Conservation (phyloP, 2,329 filamentous ascomycete genomes). For the Arthrobotrys iridis region DNA sequence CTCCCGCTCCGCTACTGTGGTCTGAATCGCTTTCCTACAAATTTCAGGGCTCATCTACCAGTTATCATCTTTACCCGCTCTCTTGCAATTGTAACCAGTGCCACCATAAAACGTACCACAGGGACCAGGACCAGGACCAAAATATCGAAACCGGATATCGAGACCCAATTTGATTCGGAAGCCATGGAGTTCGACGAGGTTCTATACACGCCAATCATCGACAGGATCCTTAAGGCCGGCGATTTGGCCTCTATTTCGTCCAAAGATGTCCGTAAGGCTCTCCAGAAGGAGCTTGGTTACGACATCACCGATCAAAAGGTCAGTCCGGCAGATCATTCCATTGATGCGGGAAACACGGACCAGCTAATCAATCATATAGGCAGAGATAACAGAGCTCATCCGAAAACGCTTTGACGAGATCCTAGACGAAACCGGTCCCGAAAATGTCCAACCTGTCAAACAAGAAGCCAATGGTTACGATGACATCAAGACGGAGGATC, state of each 20-base stretch:
- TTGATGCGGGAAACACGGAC: too few relatives aligned
- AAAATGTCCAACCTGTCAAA: slow-evolving; percentile 59
- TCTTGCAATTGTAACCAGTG: slow-evolving; percentile 18
- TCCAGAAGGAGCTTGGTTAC: slow-evolving; percentile 68
- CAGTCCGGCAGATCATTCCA: background rate
- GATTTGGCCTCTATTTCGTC: slow-evolving; percentile 72
- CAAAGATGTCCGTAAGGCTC: slow-evolving; percentile 70
- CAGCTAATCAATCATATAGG: slow-evolving; percentile 62
- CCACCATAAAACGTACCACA: background rate
- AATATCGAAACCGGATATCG: background rate
- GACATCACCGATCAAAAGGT: slow-evolving; percentile 72
- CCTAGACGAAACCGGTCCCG: slow-evolving; percentile 65
- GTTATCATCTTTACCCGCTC: slow-evolving; percentile 28
- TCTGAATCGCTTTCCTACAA: background rate
- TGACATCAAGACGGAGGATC: slow-evolving; percentile 60
- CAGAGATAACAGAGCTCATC: slow-evolving; percentile 76
- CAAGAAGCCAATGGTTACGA: slow-evolving; percentile 61
- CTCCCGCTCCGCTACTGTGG: background rate
- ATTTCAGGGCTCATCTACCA: slow-evolving; percentile 17
- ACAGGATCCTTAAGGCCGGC: slow-evolving; percentile 69
- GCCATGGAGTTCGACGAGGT: slow-evolving; percentile 31
- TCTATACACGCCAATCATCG: slow-evolving; percentile 70
- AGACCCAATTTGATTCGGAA: slow-evolving; percentile 4
- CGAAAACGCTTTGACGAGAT: slow-evolving; percentile 78
- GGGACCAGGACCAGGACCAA: background rate